These are phyloP conservation scores for Wickerhamomyces kurtzmanii DNA, from an alignment of 805 yeast species.

Conservation along the genomic window DNA sequence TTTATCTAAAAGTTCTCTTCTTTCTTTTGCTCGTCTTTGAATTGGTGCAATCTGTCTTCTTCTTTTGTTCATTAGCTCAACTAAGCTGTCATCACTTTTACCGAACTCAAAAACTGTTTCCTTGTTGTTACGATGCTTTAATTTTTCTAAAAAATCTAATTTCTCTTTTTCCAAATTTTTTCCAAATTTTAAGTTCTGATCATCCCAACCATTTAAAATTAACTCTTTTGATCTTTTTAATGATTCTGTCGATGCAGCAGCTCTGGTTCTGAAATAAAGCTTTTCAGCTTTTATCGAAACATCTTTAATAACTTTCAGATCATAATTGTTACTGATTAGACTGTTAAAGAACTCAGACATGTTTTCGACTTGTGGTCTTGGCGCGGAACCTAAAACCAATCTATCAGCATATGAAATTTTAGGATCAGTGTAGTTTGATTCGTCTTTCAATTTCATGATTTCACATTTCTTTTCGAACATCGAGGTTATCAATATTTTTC, in stretches of 20 bases:
- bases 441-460: slow-evolving; percentile 35
- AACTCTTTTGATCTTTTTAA: slow-evolving; percentile 78
- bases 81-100: slow-evolving; percentile 55
- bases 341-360: slow-evolving; percentile 64
- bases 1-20: slow-evolving; percentile 54
- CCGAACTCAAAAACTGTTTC: slow-evolving; percentile 94
- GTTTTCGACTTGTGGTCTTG: slow-evolving; percentile 61
- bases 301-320: slow-evolving; percentile 49
- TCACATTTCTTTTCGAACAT: slow-evolving; percentile 58
- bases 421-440: slow-evolving; percentile 38
- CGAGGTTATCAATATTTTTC: slow-evolving; percentile 61
- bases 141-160: slow-evolving; percentile 56
- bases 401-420: slow-evolving; percentile 62
- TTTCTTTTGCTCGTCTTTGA: slow-evolving; percentile 68
- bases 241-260: slow-evolving; percentile 81
- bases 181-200: slow-evolving; percentile 73
- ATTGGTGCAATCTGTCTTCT: slow-evolving; percentile 84
- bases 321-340: slow-evolving; percentile 54
- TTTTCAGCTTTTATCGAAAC: slow-evolving; percentile 86
- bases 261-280: slow-evolving; percentile 75
- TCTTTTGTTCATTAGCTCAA: slow-evolving; percentile 78
- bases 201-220: slow-evolving; percentile 76
- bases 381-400: slow-evolving; percentile 75
- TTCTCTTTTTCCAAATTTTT: slow-evolving; percentile 67
- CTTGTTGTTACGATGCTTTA: slow-evolving; percentile 59